Base-by-base conservation (phyloP, 306 rosid genomes). In the Cucumis melo region DNA sequence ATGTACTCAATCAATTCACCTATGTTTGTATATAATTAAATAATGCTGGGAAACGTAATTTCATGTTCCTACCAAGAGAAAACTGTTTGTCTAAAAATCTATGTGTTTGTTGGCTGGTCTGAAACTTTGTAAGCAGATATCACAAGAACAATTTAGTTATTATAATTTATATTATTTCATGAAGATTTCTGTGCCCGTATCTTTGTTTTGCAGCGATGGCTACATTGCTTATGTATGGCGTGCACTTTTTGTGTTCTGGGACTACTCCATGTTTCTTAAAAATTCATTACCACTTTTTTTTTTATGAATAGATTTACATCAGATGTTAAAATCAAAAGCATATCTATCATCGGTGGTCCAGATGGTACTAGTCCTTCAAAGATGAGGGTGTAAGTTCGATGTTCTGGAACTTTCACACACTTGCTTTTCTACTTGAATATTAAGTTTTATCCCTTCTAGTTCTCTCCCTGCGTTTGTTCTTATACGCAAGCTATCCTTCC, bases 291-390 rank as follows among this genome's bases (percentile, higher is more conserved):
- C 61, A 50, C 73, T 63, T 34, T 58, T 63, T 34, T 58, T 68
- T 79, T 62, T 42, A 64, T 78, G 15, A 27, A 83, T 79, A 94
- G 99, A 73, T 94, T 94, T 77, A 94, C 97, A 21, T 90, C 99
- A 38, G 97, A 94, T 85, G 99, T 94, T 75, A 92, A 94, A 91
- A 90, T 94, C 85, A 94, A 86, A 87, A 82, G 97, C 92, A 94
- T 94, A 85, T 87, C 96, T 68, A 58, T 94, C 78, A 84, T 92
- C 29, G 97, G 99, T 34, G 97, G 96, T 78, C 79, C 87, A 77
- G 92, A 85, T 39, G 95, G 97, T 75, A 92, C 95, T 61, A 89
- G 95, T 81, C 99, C 99, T 85, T 85, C 93, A 66, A 94, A 90
- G 87, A 87, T 94, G 97, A 87, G 97, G 82, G 99, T 23, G 99